Evolutionary conservation across 345 rosid genomes (phyloP), one percentile per base, ranked within the genome.

Genomic region (Eucalyptus coolabah): DNA sequence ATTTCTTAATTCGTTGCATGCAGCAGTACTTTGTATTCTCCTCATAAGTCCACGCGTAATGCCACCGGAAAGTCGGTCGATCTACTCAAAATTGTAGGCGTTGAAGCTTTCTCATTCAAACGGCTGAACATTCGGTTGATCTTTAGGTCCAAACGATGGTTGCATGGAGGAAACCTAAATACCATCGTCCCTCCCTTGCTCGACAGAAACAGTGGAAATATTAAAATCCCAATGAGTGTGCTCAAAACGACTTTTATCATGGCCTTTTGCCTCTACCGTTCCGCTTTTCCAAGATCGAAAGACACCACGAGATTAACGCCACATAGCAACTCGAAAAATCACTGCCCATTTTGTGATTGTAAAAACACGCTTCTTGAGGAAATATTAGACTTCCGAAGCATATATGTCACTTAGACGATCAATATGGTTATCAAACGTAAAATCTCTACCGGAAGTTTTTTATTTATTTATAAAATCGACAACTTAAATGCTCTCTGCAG

Each of bases 291-390:
- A 12, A 51, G 23, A 18, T 51, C 9, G 0, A 51, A 19, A 19
- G 18, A 6, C 82, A 18, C 82, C 44, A 18, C 26, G 4, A 72
- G 82, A 34, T 69, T 34, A 72, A 9, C 4, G 26, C 44, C 26
- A 15, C 37, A 15, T n/a, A 0, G 37, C 72, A 30, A n/a, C 2
- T n/a, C 3, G 0, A 65, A 19, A n/a, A 65, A 14, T 65, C 72
- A n/a, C 14, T 65, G 37, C 72, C 72, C 18, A n/a, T n/a, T 0
- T 65, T 7, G 72, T 1, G 19, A 32, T 7, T 30, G 37, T 65
- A 15, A 15, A 65, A 14, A 7, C 72, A n/a, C 16, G 32, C 34
- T 65, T 65, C 72, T n/a, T 13, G 14, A 37, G 14, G 13, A 37
- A 72, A 19, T 72, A 37, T 19, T 37, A 12, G 14, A 72, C 45